Evolutionary conservation across 768 basidiomycete species (phyloP).

Genomic region (Lactarius akahatsu): DNA sequence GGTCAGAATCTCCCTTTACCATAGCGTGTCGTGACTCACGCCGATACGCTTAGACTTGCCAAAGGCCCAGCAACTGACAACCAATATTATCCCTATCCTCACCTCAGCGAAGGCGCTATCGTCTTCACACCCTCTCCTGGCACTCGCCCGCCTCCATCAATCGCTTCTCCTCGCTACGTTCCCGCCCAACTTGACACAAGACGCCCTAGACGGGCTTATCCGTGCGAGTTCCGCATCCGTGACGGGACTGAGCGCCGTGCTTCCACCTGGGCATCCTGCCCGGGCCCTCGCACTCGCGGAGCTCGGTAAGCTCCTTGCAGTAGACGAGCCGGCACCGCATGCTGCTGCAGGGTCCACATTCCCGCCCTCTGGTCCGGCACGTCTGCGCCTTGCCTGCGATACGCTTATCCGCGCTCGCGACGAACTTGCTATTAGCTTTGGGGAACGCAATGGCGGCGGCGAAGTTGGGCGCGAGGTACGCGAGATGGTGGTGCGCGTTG

Average conservation of each 20-base stretch:
- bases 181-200: constrained; percentile 43
- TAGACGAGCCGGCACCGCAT: constrained; percentile 64
- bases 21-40: constrained; percentile 7
- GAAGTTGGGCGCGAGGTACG: constrained; percentile 64
- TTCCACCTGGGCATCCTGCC: constrained; percentile 71
- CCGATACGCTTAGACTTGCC: constrained; percentile 12
- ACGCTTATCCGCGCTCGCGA: constrained; percentile 59
- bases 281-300: constrained; percentile 75
- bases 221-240: constrained; percentile 53
- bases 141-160: constrained; percentile 67
- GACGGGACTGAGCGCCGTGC: constrained; percentile 52
- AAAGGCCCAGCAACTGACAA: constrained; percentile 58
- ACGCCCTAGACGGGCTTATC: constrained; percentile 61
- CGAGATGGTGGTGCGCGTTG: constrained; percentile 56
- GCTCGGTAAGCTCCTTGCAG: constrained; percentile 75
- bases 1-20: constrained; percentile 41
- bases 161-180: constrained; percentile 61
- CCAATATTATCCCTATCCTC: constrained; percentile 65
- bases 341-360: constrained; percentile 37
- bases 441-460: constrained; percentile 66
- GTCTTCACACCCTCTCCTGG: constrained; percentile 75
- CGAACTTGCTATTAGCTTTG: constrained; percentile 72
- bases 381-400: constrained; percentile 64
- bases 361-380: constrained; percentile 65
- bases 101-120: constrained; percentile 57